Evolutionary conservation across 139 green algal genomes (phyloP).

Genomic region (Chlamydomonas incerta): DNA sequence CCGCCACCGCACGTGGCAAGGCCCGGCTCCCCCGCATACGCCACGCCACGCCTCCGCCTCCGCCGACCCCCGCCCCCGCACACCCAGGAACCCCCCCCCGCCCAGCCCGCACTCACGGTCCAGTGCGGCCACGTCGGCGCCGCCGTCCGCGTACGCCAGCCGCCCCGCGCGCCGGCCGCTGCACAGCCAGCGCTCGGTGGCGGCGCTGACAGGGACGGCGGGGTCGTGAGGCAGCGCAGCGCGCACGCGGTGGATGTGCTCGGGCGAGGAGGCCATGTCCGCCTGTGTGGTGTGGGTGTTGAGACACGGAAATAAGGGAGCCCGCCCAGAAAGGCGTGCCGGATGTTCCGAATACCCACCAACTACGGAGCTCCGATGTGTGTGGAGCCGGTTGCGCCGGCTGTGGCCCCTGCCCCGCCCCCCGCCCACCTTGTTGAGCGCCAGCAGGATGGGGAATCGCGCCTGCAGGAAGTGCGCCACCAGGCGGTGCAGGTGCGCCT

Average conservation of each 20-base stretch:
- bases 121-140: not conserved
- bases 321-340: too few species aligned
- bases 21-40: too few species aligned
- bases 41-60: too few species aligned
- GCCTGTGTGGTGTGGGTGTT: constrained; percentile 24
- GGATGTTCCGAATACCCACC: too few species aligned
- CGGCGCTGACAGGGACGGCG: constrained; percentile 60
- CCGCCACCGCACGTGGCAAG: too few species aligned
- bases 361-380: too few species aligned
- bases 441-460: constrained; percentile 71
- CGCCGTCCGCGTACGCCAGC: constrained; percentile 34
- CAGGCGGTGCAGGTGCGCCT: constrained; percentile 61
- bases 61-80: too few species aligned
- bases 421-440: constrained; percentile 65
- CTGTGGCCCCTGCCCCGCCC: too few species aligned
- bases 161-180: constrained; percentile 34
- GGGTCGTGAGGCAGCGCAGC: constrained; percentile 54
- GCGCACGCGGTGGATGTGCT: constrained; percentile 54
- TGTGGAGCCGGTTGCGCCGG: too few species aligned
- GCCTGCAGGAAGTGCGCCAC: constrained; percentile 67
- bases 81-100: too few species aligned
- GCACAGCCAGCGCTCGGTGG: constrained; percentile 58
- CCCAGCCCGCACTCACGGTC: not conserved
- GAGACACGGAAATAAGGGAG: too few species aligned
- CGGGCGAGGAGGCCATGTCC: constrained; percentile 47